Conservation (phyloP, 2,329 filamentous ascomycete genomes). For the Fusarium sp. region DNA sequence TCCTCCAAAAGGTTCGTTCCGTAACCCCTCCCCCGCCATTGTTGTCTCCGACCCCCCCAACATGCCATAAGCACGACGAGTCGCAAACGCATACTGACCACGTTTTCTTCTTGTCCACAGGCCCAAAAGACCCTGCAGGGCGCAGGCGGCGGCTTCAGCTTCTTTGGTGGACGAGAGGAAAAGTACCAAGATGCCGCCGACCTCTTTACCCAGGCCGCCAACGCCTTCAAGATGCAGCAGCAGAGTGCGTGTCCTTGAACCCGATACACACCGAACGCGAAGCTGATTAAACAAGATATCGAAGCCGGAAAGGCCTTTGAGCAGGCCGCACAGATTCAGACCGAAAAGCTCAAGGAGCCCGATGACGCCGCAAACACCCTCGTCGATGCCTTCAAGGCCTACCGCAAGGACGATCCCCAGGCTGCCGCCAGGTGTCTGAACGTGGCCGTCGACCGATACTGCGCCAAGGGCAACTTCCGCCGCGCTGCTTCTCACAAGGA, state of each 20-base stretch:
- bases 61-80: background rate
- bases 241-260: slow-evolving; percentile 68
- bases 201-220: slow-evolving; percentile 87
- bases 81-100: background rate
- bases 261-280: background rate
- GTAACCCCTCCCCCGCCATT: slow-evolving; percentile 36
- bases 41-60: slow-evolving; percentile 1
- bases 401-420: slow-evolving; percentile 84
- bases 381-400: slow-evolving; percentile 94
- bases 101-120: slow-evolving; percentile 58
- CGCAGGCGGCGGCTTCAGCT: slow-evolving; percentile 84
- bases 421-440: slow-evolving; percentile 85
- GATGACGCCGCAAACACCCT: slow-evolving; percentile 92
- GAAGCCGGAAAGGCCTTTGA: slow-evolving; percentile 91
- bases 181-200: slow-evolving; percentile 93
- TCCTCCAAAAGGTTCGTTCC: slow-evolving; percentile 72
- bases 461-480: slow-evolving; percentile 88
- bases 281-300: slow-evolving; percentile 65
- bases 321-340: slow-evolving; percentile 84
- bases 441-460: slow-evolving; percentile 86
- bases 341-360: slow-evolving; percentile 84
- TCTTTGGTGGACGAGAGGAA: slow-evolving; percentile 87
- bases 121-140: slow-evolving; percentile 85
- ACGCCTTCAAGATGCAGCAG: slow-evolving; percentile 90
- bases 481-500: slow-evolving; percentile 92